Evolutionary conservation across 2,329 filamentous ascomycete genomes (phyloP).

Genomic region (Septoria petroselini): DNA sequence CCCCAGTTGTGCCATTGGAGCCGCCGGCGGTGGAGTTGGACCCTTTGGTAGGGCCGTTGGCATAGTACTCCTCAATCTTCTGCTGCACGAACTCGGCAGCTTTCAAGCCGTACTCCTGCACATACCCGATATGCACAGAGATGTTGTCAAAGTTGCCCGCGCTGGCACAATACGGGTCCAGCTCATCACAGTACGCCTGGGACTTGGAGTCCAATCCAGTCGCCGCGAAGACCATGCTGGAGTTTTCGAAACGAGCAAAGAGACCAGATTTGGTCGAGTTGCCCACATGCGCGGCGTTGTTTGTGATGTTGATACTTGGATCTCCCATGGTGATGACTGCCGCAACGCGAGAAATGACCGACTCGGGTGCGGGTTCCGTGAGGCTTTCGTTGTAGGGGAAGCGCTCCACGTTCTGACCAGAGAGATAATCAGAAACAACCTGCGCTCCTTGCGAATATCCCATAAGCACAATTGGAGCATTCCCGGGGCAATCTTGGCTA

Average conservation of each 20-base stretch:
- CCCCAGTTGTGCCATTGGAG: conserved; percentile 9
- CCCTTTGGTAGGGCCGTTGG: conserved; percentile 4
- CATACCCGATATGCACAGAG: conserved; percentile 22
- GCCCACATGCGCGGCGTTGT: conserved; percentile 23
- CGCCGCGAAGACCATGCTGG: conserved; percentile 9
- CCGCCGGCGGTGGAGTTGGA: conserved; percentile 3
- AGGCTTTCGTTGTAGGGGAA: conserved; percentile 21
- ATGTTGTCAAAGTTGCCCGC: conserved; percentile 17
- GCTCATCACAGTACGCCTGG: conserved; percentile 24
- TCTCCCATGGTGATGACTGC: conserved; percentile 25
- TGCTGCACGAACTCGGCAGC: conserved; percentile 19
- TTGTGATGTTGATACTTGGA: conserved; percentile 17
- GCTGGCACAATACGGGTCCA: conserved; percentile 24
- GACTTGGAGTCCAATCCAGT: conserved; percentile 8
- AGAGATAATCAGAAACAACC: conserved; percentile 21
- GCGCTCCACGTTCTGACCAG: conserved; percentile 17
- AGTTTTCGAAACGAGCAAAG: conserved; percentile 17
- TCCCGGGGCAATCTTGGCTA: conserved; percentile 18
- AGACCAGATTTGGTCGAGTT: conserved; percentile 24
- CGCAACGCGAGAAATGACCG: conserved; percentile 14
- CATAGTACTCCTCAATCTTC: conserved; percentile 18
- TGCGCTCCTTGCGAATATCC: conserved; percentile 30
- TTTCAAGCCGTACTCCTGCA: conserved; percentile 19
- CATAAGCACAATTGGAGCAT: conserved; percentile 22
- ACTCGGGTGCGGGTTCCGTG: conserved; percentile 13